phyloP scores from a whole-genome alignment of 2,329 filamentous ascomycete genomes.

The Pestalotiopsis sp. region DNA sequence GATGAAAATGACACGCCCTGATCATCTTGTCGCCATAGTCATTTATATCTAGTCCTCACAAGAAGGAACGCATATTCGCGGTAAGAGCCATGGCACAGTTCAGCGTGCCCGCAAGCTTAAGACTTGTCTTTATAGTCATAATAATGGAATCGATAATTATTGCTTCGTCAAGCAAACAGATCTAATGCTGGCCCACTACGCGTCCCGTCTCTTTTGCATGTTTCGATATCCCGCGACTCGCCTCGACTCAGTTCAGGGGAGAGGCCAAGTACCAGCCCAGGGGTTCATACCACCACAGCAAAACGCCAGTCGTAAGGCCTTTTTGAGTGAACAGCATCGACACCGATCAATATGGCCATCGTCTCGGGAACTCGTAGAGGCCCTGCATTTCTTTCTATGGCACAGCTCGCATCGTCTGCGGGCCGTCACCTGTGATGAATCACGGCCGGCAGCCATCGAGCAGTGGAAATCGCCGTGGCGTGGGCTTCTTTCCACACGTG shows the following conservation, averaged over 20 bases:
- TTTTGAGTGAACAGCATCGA: conserved; percentile 1
- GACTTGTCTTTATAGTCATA: no score
- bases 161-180: no score
- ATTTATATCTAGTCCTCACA: no score
- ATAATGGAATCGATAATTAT: no score
- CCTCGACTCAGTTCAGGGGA: not conserved
- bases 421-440: not conserved
- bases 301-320: not conserved
- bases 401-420: not conserved
- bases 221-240: no score
- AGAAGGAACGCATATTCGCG: no score
- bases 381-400: not conserved
- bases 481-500: not conserved
- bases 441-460: not conserved
- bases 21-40: no score
- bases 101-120: no score
- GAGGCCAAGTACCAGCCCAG: not conserved
- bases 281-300: not conserved
- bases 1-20: no score
- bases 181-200: no score
- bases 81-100: no score
- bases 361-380: not conserved
- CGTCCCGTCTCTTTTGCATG: no score
- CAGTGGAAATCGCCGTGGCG: not conserved
- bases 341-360: not conserved